phyloP scores from a whole-genome alignment of 2,329 filamentous ascomycete genomes.

The Akanthomyces lecanii region DNA sequence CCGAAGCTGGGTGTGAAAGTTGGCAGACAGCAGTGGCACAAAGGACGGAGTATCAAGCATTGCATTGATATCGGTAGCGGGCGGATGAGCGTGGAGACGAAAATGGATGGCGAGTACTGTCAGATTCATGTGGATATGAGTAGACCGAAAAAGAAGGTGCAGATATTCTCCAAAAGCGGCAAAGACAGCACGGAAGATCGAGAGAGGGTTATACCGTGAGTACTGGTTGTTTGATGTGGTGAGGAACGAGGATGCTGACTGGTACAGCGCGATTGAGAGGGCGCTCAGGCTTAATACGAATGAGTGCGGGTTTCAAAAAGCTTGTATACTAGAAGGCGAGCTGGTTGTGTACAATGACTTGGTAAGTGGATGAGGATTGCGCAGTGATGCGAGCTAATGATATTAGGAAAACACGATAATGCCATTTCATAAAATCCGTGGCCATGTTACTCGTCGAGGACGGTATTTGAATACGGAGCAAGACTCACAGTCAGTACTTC shows the following conservation, averaged over 20 bases:
- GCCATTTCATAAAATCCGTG: constrained; percentile 77
- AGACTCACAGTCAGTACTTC: constrained; percentile 59
- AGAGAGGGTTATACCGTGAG: constrained; percentile 51
- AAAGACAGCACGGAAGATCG: constrained; percentile 81
- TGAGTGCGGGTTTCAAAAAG: constrained; percentile 54
- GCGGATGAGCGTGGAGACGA: constrained; percentile 70
- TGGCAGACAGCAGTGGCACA: constrained; percentile 59
- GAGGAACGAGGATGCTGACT: constrained; percentile 16
- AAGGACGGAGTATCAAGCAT: constrained; percentile 68
- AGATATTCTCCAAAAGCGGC: constrained; percentile 88
- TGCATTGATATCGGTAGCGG: constrained; percentile 61
- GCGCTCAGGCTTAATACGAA: constrained; percentile 59
- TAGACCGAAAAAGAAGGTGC: constrained; percentile 52
- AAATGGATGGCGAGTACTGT: constrained; percentile 86
- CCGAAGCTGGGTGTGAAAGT: constrained; percentile 60
- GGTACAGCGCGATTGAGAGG: constrained; percentile 51
- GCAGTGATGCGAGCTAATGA: constrained; percentile 20
- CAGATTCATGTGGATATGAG: constrained; percentile 76
- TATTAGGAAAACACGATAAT: constrained; percentile 55
- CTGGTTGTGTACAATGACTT: constrained; percentile 71
- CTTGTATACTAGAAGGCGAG: constrained; percentile 81
- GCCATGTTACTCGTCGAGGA: constrained; percentile 72
- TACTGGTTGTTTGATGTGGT: background rate
- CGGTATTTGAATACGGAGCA: constrained; percentile 60
- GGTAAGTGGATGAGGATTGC: constrained; percentile 28